Evolutionary conservation across 768 basidiomycete genomes (phyloP).

Genomic region (Amanita molliuscula): DNA sequence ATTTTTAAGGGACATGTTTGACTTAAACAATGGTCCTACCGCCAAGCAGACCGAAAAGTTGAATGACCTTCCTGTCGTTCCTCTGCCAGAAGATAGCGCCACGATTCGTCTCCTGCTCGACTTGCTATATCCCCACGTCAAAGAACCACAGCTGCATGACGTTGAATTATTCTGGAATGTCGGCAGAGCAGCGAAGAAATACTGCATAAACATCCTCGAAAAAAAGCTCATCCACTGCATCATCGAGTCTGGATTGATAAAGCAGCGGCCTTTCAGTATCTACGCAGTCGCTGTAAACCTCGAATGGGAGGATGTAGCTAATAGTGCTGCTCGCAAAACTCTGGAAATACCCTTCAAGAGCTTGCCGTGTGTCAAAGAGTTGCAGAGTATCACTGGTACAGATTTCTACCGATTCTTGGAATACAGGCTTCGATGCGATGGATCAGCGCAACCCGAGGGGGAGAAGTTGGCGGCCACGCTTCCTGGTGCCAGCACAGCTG

Average conservation of each 20-base stretch:
- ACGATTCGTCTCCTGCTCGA: conserved; percentile 6
- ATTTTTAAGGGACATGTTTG: conserved; percentile 21
- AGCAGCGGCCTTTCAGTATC: neutral
- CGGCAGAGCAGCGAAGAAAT: neutral
- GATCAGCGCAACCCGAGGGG: neutral
- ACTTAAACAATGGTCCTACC: conserved; percentile 10
- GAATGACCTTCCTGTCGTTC: conserved; percentile 6
- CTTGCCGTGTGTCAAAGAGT: neutral
- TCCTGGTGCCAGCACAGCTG: neutral
- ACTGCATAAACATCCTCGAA: conserved; percentile 3
- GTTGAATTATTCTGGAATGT: neutral
- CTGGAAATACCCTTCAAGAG: neutral
- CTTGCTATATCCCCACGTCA: neutral
- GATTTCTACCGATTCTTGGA: neutral
- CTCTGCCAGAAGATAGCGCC: conserved; percentile 9
- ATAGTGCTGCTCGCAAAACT: neutral
- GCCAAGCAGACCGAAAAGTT: neutral
- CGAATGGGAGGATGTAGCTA: conserved; percentile 1
- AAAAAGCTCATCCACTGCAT: neutral
- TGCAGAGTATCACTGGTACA: neutral
- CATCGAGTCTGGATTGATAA: neutral
- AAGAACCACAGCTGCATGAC: neutral
- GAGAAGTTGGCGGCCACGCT: neutral
- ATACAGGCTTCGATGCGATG: neutral
- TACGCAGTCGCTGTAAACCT: neutral